Base-by-base conservation (phyloP, 495 filamentous ascomycete genomes). In the Aspergillus panamensis region DNA sequence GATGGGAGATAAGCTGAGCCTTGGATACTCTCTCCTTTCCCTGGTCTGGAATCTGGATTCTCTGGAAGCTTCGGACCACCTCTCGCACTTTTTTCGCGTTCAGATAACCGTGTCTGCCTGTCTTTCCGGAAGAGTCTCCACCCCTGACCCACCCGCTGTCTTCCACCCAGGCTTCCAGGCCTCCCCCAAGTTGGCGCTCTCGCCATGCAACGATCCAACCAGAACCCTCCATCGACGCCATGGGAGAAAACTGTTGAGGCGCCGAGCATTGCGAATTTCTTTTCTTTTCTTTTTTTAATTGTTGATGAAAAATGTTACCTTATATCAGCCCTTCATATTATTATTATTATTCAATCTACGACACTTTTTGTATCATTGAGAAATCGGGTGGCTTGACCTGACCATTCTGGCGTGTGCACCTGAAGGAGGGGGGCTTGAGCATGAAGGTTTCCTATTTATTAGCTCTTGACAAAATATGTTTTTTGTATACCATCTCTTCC, bases 131-230 rank as follows among this genome's bases (percentile, higher is more conserved):
- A 12, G 21, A 33, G 25, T 45, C 51, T 48, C 47, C 59, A 51
- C 45, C 45, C 42, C 25, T 49, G 31, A 49, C 53, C 49, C 50
- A 52, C 59, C 8, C 9, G 31, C 49, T 49, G 43, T 17, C 25
- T 13, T 50, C 35, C 16, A 44, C n/a, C 44, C 8, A 44, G 43
- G 48, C 49, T 47, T 58, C 54, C 50, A 62, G 60, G 44, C 55
- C 40, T 49, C 53, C 19, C 19, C 25, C 25, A 2, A 2, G n/a
- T 55, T 54, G 54, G 54, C 55, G 45, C 50, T 33, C 33, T 31
- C 25, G 33, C 50, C 49, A 44, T 31, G 54, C 60, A 62, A 62
- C 60, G 54, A 62, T 31, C 60, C 60, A 62, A 62, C 60, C 60
- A 62, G 48, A 52, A 29, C 45, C 5, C 47, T 20, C 47, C 17